Evolutionary conservation across 257 asterid genomes (phyloP).

Genomic region (Euphrasia confusa): DNA sequence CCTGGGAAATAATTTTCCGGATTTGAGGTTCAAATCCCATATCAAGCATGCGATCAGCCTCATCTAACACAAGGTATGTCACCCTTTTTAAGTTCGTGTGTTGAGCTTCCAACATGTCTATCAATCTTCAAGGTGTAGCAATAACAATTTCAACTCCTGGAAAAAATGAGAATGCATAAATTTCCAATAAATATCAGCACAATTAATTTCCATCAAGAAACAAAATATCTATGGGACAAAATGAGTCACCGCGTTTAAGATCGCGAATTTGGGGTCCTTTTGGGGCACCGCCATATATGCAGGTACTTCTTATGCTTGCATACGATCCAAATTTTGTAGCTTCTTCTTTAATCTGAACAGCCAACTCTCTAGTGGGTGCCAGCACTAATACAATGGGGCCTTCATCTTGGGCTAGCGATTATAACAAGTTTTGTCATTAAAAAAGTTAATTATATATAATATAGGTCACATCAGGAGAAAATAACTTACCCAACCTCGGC

Average conservation of each 20-base stretch:
- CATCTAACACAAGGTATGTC: conserved; percentile 87
- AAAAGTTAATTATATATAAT: background rate
- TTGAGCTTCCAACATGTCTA: conserved; percentile 88
- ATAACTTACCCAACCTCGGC: conserved; percentile 66
- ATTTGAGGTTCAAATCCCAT: conserved; percentile 99
- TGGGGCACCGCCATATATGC: conserved; percentile 92
- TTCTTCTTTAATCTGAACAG: conserved; percentile 88
- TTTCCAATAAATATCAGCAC: conserved; percentile 16
- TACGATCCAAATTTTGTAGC: conserved; percentile 72
- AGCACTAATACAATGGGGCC: conserved; percentile 81
- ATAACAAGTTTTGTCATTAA: conserved; percentile 13
- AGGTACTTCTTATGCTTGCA: conserved; percentile 66
- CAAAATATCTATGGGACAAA: background rate
- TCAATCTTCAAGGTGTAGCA: conserved; percentile 93
- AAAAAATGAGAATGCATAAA: conserved; percentile 14
- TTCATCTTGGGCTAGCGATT: conserved; percentile 64
- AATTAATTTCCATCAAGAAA: conserved; percentile 16
- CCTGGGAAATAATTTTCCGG: conserved; percentile 84
- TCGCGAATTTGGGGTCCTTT: conserved; percentile 95
- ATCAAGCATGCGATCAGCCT: conserved; percentile 97
- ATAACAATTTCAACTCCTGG: conserved; percentile 87
- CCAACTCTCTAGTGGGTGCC: conserved; percentile 93
- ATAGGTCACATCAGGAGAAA: conserved; percentile 4
- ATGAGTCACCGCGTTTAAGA: conserved; percentile 63
- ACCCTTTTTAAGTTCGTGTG: conserved; percentile 82